Evolutionary conservation across 1,284 basidiomycete species (phyloP).

Genomic region (Cryptococcus neoformans): DNA sequence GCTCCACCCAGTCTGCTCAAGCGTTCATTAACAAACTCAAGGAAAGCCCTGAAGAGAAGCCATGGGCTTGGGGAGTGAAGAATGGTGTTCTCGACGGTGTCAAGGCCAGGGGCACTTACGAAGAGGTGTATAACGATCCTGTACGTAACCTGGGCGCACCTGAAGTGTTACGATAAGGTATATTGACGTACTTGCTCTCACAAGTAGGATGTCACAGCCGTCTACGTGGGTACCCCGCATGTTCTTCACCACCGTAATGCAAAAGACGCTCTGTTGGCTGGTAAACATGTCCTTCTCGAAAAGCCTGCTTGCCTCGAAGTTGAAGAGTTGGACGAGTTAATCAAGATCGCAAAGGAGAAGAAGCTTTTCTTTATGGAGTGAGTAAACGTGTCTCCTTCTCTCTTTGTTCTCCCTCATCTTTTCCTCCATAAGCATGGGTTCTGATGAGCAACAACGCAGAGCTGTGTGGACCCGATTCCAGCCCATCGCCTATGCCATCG

Average conservation of each 20-base stretch:
- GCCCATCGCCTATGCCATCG: conserved; percentile 46
- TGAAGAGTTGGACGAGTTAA: conserved; percentile 57
- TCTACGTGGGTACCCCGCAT: conserved; percentile 87
- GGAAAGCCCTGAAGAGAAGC: conserved; percentile 1
- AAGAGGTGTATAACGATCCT: conserved; percentile 68
- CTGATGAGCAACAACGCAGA: conserved; percentile 12
- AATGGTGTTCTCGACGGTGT: conserved; percentile 45
- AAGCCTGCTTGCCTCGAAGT: conserved; percentile 58
- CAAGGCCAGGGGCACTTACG: conserved; percentile 72
- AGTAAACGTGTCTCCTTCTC: too few relatives aligned
- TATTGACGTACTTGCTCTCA: too few relatives aligned
- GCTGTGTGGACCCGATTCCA: conserved; percentile 51
- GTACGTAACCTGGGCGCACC: conserved; percentile 40
- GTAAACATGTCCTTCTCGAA: conserved; percentile 84
- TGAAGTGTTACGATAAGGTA: neutral
- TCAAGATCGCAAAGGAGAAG: conserved; percentile 68
- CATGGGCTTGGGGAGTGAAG: conserved; percentile 22
- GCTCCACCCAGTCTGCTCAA: conserved; percentile 65
- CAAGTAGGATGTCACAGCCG: conserved; percentile 65
- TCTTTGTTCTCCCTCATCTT: too few relatives aligned
- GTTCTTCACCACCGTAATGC: conserved; percentile 78
- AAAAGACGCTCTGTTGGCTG: conserved; percentile 68
- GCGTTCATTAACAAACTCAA: conserved; percentile 61
- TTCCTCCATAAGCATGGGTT: too few relatives aligned
- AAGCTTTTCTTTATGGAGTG: conserved; percentile 87